Evolutionary conservation across 306 rosid species (phyloP).

Genomic region (Casuarina equisetifolia): DNA sequence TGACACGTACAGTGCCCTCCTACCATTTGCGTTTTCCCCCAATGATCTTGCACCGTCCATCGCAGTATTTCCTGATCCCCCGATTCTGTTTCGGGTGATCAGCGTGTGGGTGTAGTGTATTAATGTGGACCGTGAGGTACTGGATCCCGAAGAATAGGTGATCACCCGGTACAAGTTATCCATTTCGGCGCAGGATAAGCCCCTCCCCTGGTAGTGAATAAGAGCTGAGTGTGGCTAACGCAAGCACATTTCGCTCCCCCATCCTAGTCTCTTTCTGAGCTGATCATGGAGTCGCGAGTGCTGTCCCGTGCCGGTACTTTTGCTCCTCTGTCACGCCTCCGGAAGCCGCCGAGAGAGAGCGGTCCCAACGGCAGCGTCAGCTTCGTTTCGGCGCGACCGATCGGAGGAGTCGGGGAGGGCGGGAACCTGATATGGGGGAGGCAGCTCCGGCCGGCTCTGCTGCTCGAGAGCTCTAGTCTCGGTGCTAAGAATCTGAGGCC

Average conservation of each 20-base stretch:
- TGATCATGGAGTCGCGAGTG: conserved; percentile 83
- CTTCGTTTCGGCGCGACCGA: conserved; percentile 41
- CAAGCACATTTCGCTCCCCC: conserved; percentile 11
- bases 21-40: conserved; percentile 15
- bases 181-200: conserved; percentile 12
- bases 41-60: conserved; percentile 7
- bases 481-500: conserved; percentile 47
- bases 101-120: neutral
- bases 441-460: conserved; percentile 80
- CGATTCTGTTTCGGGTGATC: neutral
- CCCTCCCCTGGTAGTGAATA: conserved; percentile 1
- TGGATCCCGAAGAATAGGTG: neutral
- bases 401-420: conserved; percentile 66
- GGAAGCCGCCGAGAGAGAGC: conserved; percentile 43
- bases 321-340: conserved; percentile 46
- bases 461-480: conserved; percentile 45
- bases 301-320: conserved; percentile 75
- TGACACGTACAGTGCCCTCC: conserved; percentile 1
- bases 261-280: neutral
- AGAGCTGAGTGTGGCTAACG: conserved; percentile 12
- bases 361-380: conserved; percentile 34
- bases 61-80: neutral
- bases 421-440: conserved; percentile 87
- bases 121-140: neutral
- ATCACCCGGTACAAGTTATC: neutral